Evolutionary conservation across 1,284 basidiomycete species (phyloP).

Genomic region (Cutaneotrichosporon dermatis): DNA sequence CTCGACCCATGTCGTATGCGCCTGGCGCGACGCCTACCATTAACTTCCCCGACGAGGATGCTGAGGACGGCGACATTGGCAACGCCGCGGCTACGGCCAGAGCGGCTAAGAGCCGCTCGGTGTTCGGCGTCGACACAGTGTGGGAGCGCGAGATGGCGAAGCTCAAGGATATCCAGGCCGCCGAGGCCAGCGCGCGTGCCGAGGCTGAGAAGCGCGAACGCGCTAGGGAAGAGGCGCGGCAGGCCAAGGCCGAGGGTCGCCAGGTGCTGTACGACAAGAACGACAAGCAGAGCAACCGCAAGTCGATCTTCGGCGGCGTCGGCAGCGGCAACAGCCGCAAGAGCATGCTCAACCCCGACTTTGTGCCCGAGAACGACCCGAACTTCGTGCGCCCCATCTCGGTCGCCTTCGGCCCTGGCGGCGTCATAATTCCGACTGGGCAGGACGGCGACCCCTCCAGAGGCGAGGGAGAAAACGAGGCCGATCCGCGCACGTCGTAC

Average conservation of each 20-base stretch:
- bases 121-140: constrained; percentile 45
- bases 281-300: neutral
- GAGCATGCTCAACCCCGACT: constrained; percentile 3
- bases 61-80: constrained; percentile 4
- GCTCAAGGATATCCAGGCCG: constrained; percentile 34
- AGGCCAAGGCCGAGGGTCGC: constrained; percentile 8
- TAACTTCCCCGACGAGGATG: constrained; percentile 9
- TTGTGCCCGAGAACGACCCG: constrained; percentile 5
- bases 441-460: neutral
- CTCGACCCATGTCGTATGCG: neutral
- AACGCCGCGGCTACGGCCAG: neutral
- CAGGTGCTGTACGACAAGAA: neutral
- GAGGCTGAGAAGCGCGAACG: constrained; percentile 16
- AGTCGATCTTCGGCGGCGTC: neutral
- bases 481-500: neutral
- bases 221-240: constrained; percentile 10
- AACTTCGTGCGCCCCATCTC: constrained; percentile 2
- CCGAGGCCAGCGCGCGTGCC: constrained; percentile 20
- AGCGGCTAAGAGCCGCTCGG: constrained; percentile 35
- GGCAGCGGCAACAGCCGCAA: neutral
- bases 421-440: neutral
- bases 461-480: neutral
- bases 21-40: constrained; percentile 2
- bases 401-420: neutral
- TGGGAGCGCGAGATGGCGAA: constrained; percentile 48